Evolutionary conservation across 495 filamentous ascomycete species (phyloP), one percentile per base, ranked within the genome.

Genomic region (Haplographium delicatum): DNA sequence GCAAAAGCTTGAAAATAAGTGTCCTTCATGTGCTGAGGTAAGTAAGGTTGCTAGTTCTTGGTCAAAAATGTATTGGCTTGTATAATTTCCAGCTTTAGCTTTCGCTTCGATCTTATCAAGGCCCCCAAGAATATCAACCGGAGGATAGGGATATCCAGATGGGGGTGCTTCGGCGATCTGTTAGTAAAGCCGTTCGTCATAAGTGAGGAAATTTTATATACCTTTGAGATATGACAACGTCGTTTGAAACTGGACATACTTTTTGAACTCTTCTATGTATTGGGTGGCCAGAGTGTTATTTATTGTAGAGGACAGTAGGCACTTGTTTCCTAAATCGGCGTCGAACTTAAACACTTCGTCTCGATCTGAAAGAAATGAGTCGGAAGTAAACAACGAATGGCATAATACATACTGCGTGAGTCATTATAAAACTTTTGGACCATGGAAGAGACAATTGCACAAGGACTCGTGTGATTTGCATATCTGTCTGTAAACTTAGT

Each of bases 141-240:
- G 37, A 1, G 67, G 62, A 25, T 66, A 60, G 37, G 47, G 41
- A 39, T 73, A 76, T 11, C 55, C 57, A 47, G 53, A 15, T 2
- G 73, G 73, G 6, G 72, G 73, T 18, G 66, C 52, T 47, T n/a
- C n/a, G n/a, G 18, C 5, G 7, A 7, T 13, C 13, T 31, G 28
- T 31, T 31, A 31, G 28, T n/a, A n/a, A n/a, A n/a, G n/a, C n/a
- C 28, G 28, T 7, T 31, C 7, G 28, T 31, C 28, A 31, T 13
- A 13, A 7, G 7, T 13, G 7, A 31, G 13, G 27, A 22, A 25
- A 2, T 15, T 20, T 42, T 19, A 19, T 24, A n/a, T 34, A 34
- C 44, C 9, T 47, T 70, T 71, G 34, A 75, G 61, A 50, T 68
- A 73, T 27, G 68, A 59, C 3, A 72, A 56, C 5, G 70, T 69